Conservation (phyloP, 2,329 filamentous ascomycete genomes). For the Talaromyces sp. region DNA sequence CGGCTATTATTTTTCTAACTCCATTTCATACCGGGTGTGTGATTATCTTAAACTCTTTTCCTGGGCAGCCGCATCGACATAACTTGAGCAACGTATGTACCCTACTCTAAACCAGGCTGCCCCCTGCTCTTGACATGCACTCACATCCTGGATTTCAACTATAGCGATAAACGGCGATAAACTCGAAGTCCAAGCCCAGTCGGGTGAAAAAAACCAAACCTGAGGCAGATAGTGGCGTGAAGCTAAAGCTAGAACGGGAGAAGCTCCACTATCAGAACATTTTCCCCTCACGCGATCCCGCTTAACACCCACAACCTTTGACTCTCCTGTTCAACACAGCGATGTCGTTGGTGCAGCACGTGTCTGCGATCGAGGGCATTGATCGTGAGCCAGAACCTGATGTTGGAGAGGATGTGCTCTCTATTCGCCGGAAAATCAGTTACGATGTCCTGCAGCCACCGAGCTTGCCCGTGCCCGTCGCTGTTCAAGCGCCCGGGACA, state of each 20-base stretch:
- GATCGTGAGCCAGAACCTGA: slow-evolving; percentile 44
- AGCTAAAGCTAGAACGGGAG: not conserved
- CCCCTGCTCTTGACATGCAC: too few species aligned
- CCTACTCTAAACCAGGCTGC: too few species aligned
- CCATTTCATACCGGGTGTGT: not conserved
- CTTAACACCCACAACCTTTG: not conserved
- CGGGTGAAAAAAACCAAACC: not conserved
- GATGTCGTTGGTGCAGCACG: slow-evolving; percentile 57
- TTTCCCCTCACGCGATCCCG: not conserved
- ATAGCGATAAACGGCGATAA: too few species aligned
- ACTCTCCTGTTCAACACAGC: slow-evolving; percentile 13
- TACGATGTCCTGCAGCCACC: slow-evolving; percentile 51
- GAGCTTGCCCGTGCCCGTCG: slow-evolving; percentile 30
- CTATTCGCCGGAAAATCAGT: slow-evolving; percentile 32
- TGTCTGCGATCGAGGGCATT: slow-evolving; percentile 52
- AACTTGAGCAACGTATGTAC: too few species aligned
- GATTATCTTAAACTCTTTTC: too few species aligned
- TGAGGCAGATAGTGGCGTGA: too few species aligned
- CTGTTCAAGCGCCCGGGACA: slow-evolving; percentile 45
- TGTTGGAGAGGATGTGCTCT: slow-evolving; percentile 14
- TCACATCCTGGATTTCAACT: too few species aligned
- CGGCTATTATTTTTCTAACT: not conserved
- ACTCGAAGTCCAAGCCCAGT: not conserved
- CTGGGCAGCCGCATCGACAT: too few species aligned
- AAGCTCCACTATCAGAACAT: not conserved